These are phyloP conservation scores for Passalora sequoiae DNA, from an alignment of 2,329 filamentous ascomycete species.

Conservation along the genomic window DNA sequence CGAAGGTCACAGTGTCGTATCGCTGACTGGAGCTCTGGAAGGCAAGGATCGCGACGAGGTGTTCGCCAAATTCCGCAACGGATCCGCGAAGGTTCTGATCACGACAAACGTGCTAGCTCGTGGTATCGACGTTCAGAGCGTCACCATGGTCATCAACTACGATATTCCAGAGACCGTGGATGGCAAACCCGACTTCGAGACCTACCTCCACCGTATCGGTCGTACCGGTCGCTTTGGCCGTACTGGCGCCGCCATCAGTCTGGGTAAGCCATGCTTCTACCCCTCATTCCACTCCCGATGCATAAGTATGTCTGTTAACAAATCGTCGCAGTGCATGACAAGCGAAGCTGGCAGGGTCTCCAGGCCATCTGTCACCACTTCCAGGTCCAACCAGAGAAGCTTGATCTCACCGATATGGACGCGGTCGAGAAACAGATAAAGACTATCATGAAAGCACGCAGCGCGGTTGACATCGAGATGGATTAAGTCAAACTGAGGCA, in stretches of 20 bases:
- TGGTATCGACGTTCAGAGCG: conserved; percentile 85
- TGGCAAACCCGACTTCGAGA: conserved; percentile 78
- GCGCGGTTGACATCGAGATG: conserved; percentile 22
- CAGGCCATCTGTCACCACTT: conserved; percentile 76
- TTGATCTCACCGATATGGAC: conserved; percentile 88
- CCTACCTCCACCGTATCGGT: conserved; percentile 95
- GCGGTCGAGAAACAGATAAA: conserved; percentile 78
- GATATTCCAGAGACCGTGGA: conserved; percentile 53
- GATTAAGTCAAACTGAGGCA: no score
- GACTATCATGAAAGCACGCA: conserved; percentile 57
- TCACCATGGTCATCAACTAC: conserved; percentile 99
- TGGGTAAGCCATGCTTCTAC: conserved; percentile 40
- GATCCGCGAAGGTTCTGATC: conserved; percentile 90
- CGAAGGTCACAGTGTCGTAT: conserved; percentile 88
- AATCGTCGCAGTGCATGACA: conserved; percentile 61
- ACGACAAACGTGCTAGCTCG: conserved; percentile 95
- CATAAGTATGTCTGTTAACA: not conserved
- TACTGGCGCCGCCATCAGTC: conserved; percentile 91
- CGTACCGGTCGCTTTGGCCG: conserved; percentile 95
- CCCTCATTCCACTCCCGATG: no score
- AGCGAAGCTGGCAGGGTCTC: conserved; percentile 72
- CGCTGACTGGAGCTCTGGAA: conserved; percentile 82
- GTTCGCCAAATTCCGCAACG: conserved; percentile 78
- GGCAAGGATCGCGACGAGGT: conserved; percentile 76
- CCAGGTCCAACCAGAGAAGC: conserved; percentile 70